A percentile compares a stretch with the other conserved stretches of the same genome.
Conservation (phyloP, 106 monocot species). For the Dendrobium chrysotoxum region DNA sequence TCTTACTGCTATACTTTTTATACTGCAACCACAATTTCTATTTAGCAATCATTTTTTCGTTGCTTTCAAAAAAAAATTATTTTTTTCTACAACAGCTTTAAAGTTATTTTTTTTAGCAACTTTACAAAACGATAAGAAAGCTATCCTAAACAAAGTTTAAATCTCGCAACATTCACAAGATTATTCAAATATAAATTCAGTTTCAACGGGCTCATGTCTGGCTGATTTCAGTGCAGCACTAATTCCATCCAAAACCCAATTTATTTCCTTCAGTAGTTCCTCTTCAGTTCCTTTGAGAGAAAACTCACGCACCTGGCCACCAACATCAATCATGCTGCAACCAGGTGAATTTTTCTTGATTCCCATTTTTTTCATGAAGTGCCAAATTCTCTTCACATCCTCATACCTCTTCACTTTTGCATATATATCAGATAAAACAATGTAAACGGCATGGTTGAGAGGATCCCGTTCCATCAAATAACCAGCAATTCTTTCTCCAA, state of each 20-base stretch:
- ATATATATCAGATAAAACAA: slow-evolving; percentile 55
- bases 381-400: slow-evolving; percentile 35
- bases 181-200: no score
- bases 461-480: slow-evolving; percentile 31
- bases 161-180: no score
- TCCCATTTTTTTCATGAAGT: slow-evolving; percentile 36
- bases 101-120: no score
- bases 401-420: slow-evolving; percentile 51
- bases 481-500: slow-evolving; percentile 39
- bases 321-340: slow-evolving; percentile 43
- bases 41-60: no score
- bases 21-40: no score
- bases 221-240: slow-evolving; percentile 13
- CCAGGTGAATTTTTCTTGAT: slow-evolving; percentile 39
- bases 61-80: no score
- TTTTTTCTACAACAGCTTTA: no score
- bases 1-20: no score
- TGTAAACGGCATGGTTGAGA: slow-evolving; percentile 52
- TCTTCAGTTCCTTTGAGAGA: slow-evolving; percentile 15
- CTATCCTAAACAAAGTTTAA: no score
- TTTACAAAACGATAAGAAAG: no score
- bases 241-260: slow-evolving; percentile 16
- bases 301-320: slow-evolving; percentile 36
- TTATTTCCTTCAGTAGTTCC: slow-evolving; percentile 16
- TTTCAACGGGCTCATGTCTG: background rate